These are phyloP conservation scores for Calonectria pseudoreteaudii DNA, from an alignment of 2,329 filamentous ascomycete species.

Conservation along the genomic window DNA sequence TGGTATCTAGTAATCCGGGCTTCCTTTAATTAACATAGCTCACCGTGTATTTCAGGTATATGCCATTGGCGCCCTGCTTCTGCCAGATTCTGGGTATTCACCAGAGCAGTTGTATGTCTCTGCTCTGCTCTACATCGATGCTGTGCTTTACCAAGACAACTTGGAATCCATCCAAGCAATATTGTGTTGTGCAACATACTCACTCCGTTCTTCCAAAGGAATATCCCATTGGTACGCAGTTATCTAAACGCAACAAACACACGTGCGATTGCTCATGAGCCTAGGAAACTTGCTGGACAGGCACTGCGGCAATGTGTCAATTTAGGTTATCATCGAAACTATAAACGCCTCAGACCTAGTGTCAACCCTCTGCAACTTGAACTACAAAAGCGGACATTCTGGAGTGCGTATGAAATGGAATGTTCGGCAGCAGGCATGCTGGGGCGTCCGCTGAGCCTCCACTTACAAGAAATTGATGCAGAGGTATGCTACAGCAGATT, in stretches of 20 bases:
- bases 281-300: slow-evolving; percentile 22
- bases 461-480: slow-evolving; percentile 19
- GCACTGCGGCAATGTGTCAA: slow-evolving; percentile 25
- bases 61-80: slow-evolving; percentile 27
- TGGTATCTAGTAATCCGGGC: background rate
- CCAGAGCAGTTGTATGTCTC: slow-evolving; percentile 37
- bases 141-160: slow-evolving; percentile 21
- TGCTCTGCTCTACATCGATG: slow-evolving; percentile 34
- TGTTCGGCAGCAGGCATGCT: slow-evolving; percentile 10
- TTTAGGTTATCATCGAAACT: slow-evolving; percentile 21
- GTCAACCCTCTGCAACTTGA: background rate
- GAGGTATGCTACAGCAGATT: background rate
- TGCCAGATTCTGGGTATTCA: slow-evolving; percentile 14
- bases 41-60: slow-evolving; percentile 20
- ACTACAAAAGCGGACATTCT: slow-evolving; percentile 19
- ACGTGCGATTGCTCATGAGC: background rate
- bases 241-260: background rate
- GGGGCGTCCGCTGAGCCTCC: slow-evolving; percentile 17
- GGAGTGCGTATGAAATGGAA: slow-evolving; percentile 22
- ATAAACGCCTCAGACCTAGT: background rate
- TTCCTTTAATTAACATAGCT: too few species aligned
- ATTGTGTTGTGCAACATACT: background rate
- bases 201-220: slow-evolving; percentile 3
- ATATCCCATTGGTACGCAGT: slow-evolving; percentile 3
- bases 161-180: slow-evolving; percentile 5